These are phyloP conservation scores for Kodamaea leandrae DNA, from an alignment of 805 yeast genomes.

Conservation along the genomic window DNA sequence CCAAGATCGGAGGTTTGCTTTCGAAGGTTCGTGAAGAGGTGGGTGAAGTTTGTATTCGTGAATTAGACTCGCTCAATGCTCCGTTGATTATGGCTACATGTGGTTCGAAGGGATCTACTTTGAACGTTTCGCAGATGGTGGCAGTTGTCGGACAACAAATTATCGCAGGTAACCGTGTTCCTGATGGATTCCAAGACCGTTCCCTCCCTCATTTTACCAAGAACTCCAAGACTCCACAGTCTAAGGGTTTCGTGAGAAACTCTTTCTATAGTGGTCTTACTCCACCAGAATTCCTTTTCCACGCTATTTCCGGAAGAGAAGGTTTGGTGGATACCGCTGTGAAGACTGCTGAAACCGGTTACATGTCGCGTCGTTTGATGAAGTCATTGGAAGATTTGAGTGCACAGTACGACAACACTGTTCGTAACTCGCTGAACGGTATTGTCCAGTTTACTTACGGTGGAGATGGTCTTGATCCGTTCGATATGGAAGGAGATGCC, in stretches of 20 bases:
- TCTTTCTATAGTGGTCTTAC: constrained; percentile 91
- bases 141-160: constrained; percentile 99
- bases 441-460: constrained; percentile 97
- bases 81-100: constrained; percentile 99
- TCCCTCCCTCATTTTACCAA: constrained; percentile 96
- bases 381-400: constrained; percentile 95
- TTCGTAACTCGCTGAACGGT: constrained; percentile 92
- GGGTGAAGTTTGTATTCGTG: constrained; percentile 95
- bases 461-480: constrained; percentile 97
- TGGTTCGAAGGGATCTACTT: constrained; percentile 97
- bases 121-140: constrained; percentile 99
- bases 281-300: constrained; percentile 97
- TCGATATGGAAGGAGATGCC: constrained; percentile 99
- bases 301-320: constrained; percentile 99
- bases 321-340: constrained; percentile 99
- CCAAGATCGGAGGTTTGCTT: constrained; percentile 91
- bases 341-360: constrained; percentile 98
- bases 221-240: constrained; percentile 94
- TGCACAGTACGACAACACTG: constrained; percentile 89
- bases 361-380: constrained; percentile 97
- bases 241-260: constrained; percentile 96
- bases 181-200: constrained; percentile 99
- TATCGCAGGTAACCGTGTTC: constrained; percentile 97
- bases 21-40: constrained; percentile 98
- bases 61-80: constrained; percentile 85